Conservation (phyloP, 306 rosid genomes). For the Glycyrrhiza uralensis region DNA sequence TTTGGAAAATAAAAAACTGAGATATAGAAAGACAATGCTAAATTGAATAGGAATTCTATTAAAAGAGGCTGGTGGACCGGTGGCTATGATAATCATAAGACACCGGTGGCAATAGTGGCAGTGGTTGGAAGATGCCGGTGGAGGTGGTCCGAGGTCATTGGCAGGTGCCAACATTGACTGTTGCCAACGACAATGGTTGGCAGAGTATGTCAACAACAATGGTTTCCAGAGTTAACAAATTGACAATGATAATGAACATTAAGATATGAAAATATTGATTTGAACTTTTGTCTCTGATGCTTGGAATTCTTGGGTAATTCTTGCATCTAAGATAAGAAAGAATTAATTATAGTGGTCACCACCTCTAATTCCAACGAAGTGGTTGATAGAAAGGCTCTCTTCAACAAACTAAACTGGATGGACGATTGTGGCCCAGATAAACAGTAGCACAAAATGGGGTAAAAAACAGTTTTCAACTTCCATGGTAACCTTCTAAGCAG, state of each 20-base stretch:
- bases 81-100: neutral
- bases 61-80: neutral
- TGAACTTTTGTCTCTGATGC: too few species aligned
- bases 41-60: neutral
- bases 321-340: neutral
- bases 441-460: neutral
- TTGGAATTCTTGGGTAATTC: neutral
- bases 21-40: neutral
- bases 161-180: neutral
- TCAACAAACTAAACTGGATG: slow-evolving; percentile 5
- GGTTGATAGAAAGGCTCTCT: neutral
- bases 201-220: too few species aligned
- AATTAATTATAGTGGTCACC: neutral
- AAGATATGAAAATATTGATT: too few species aligned
- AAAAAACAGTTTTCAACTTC: neutral
- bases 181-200: neutral
- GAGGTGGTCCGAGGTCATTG: neutral
- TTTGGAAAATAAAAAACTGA: neutral
- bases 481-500: neutral
- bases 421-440: neutral
- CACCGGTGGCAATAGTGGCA: too few species aligned
- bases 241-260: too few species aligned
- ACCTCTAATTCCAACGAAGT: neutral
- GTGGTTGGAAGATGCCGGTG: neutral
- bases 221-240: too few species aligned